Evolutionary conservation across 768 basidiomycete species (phyloP).

Genomic region (Suillus alpinus): DNA sequence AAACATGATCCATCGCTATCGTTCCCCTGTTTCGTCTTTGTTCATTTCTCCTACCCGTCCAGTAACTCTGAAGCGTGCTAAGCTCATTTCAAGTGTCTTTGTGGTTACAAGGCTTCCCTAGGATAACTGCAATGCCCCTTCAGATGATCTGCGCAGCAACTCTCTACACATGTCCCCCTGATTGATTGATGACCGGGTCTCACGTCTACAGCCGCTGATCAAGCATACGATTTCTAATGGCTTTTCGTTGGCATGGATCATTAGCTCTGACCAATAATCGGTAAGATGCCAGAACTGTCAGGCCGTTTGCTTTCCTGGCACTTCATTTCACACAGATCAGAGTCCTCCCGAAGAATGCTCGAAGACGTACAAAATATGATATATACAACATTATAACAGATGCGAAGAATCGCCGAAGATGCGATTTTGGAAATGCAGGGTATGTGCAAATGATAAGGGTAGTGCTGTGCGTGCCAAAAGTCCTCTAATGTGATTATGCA

Average conservation of each 20-base stretch:
- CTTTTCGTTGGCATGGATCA: not conserved
- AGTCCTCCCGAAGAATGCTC: not conserved
- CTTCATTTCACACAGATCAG: not conserved
- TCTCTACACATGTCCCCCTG: not conserved
- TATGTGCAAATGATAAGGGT: not conserved
- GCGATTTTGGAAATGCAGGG: slow-evolving; percentile 4
- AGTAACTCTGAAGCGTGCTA: not conserved
- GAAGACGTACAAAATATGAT: not conserved
- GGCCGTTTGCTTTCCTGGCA: not conserved
- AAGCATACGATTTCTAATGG: not conserved
- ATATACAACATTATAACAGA: not conserved
- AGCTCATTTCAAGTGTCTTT: not conserved
- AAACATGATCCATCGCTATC: not conserved
- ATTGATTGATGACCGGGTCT: not conserved
- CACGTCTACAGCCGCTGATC: not conserved
- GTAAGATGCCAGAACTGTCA: not conserved
- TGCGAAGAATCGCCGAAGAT: too few relatives aligned
- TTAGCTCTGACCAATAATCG: not conserved
- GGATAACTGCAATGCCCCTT: not conserved
- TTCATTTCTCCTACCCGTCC: not conserved
- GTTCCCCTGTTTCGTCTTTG: not conserved
- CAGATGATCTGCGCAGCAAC: not conserved
- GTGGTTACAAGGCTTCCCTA: not conserved
- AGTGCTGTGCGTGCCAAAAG: slow-evolving; percentile 1
- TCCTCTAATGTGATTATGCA: not conserved